phyloP scores from a whole-genome alignment of 23 red algal genomes.

The Gracilariopsis chorda region DNA sequence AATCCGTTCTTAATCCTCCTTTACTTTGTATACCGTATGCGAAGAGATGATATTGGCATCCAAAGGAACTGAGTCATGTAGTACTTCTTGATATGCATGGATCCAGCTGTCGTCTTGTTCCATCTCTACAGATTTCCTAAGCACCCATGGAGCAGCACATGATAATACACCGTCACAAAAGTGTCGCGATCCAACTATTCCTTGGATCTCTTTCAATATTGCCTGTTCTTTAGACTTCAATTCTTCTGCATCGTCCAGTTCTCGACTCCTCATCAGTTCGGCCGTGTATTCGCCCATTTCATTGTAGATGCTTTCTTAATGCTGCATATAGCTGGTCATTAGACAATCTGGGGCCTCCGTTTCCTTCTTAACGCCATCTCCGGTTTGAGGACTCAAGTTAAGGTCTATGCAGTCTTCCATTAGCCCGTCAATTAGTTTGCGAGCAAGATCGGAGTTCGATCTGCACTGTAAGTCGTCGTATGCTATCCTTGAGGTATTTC shows the following conservation, averaged over 20 bases:
- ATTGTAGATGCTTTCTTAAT: not conserved
- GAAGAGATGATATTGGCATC: conserved; percentile 38
- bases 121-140: not conserved
- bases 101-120: conserved; percentile 24
- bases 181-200: conserved; percentile 6
- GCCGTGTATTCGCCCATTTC: not conserved
- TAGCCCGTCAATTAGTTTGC: not conserved
- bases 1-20: not conserved
- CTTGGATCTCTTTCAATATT: not conserved
- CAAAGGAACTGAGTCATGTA: not conserved
- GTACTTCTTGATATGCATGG: conserved; percentile 10
- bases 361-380: too few relatives aligned
- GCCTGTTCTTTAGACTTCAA: not conserved
- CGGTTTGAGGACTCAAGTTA: not conserved
- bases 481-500: too few relatives aligned
- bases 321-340: not conserved
- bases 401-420: not conserved
- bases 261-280: not conserved
- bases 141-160: conserved; percentile 23
- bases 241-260: not conserved
- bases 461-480: not conserved
- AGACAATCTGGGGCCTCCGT: not conserved
- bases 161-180: not conserved
- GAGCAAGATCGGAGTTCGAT: not conserved
- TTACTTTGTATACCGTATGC: conserved; percentile 36